Evolutionary conservation across 176 grass and related monocot genomes (phyloP), one percentile per base, ranked within the genome.

Genomic region (Echinochloa phyllopogon): DNA sequence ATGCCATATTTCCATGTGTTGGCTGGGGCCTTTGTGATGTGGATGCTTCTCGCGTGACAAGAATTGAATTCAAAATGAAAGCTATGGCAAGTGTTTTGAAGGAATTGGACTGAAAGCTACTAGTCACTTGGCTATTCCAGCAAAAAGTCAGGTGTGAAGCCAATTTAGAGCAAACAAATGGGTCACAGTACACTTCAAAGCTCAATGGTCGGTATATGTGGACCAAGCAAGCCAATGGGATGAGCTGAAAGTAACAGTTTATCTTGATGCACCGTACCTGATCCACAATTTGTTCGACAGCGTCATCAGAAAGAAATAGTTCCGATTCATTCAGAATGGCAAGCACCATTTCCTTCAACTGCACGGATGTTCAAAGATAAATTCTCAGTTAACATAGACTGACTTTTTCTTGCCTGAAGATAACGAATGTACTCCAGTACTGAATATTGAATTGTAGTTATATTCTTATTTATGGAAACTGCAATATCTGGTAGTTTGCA

Each of bases 281-380:
- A 79, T 92, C 81, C 27, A 98, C 89, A 79, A 98, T 98, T 85
- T 79, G 49, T 72, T 98, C 89, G 2, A 98, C 85, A 18, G 87
- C 67, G 4, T 98, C 96, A 39, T 98, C 93, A 62, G 93, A 98
- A 57, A 98, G 93, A 55, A 57, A 1, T 27, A 95, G 49, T 43
- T 91, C 87, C 1, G 96, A 98, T 84, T 98, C 96, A 36, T 90
- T 90, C 74, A 98, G 76, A 87, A 98, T 70, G 61, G 96, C 96
- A 23, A 91, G 50, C 17, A 98, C 96, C 96, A 98, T 95, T 83
- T 98, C 93, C 69, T 94, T 94, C 86, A 95, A 72, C 93, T 98
- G 79, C 65, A 36, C 14, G 50, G 76, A 58, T 18, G n/a, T 12
- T 29, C 43, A 41, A 52, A 55, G 42, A 23, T 9, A 38, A 81